phyloP scores from a whole-genome alignment of 257 asterid species.

The Penstemon davidsonii region DNA sequence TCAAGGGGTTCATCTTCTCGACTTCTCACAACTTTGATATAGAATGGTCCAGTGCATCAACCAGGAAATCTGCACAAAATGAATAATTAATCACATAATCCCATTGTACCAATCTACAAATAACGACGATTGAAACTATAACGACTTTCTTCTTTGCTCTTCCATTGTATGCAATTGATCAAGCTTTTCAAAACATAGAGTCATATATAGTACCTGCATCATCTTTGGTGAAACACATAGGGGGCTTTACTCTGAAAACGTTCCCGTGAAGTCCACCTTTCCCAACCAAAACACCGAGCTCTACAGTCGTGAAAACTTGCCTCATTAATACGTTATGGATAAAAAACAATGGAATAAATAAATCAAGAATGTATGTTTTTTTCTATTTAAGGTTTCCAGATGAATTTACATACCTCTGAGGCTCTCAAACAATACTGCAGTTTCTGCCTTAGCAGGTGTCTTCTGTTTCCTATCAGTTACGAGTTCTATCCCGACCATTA shows the following conservation, averaged over 20 bases:
- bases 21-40: conserved; percentile 67
- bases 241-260: conserved; percentile 97
- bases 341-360: neutral
- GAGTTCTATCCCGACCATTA: conserved; percentile 90
- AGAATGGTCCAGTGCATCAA: conserved; percentile 80
- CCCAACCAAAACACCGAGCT: conserved; percentile 86
- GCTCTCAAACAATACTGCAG: conserved; percentile 74
- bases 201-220: conserved; percentile 73
- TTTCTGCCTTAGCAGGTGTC: conserved; percentile 93
- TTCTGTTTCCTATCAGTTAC: conserved; percentile 74
- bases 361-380: neutral
- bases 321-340: conserved; percentile 4
- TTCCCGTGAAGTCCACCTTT: conserved; percentile 96
- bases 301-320: conserved; percentile 38
- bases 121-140: neutral
- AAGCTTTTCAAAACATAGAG: neutral
- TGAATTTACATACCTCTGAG: conserved; percentile 72
- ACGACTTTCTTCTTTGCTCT: neutral
- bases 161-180: neutral
- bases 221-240: conserved; percentile 84
- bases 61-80: conserved; percentile 72
- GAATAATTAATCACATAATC: neutral
- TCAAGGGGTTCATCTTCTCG: conserved; percentile 17
- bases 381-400: neutral
- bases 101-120: neutral